Percentiles rank a stretch among this genome's conserved stretches.
Conservation (phyloP, 192 early-diverging fungal genomes). For the Coemansia asiatica region DNA sequence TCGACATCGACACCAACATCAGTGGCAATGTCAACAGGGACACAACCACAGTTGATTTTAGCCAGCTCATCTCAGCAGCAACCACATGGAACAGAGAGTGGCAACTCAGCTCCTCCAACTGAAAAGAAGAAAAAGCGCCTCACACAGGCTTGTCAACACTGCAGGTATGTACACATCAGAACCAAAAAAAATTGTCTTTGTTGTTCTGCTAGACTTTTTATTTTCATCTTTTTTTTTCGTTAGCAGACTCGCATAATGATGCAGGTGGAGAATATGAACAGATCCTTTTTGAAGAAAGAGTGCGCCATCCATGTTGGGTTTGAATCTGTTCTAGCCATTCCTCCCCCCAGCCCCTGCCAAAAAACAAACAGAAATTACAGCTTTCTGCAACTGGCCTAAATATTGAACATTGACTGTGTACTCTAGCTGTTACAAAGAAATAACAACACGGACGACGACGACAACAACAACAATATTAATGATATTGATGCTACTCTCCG, state of each 20-base stretch:
- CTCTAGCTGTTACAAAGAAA: not conserved
- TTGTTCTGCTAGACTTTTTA: not conserved
- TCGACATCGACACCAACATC: constrained; percentile 4
- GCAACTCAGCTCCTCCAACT: not conserved
- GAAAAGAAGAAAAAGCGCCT: constrained; percentile 56
- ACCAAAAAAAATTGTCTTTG: no score
- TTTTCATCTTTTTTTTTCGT: not conserved
- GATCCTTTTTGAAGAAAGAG: not conserved
- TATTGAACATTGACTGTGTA: not conserved
- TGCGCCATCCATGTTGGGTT: not conserved
- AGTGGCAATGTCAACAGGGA: constrained; percentile 7
- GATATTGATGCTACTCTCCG: not conserved
- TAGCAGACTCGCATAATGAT: not conserved
- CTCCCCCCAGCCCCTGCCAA: not conserved
- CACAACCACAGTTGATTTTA: not conserved
- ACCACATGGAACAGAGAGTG: not conserved
- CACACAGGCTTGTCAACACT: constrained; percentile 55
- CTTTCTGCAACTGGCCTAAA: not conserved
- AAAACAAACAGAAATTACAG: not conserved
- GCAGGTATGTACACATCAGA: constrained; percentile 38
- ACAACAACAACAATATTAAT: no score
- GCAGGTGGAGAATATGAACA: not conserved
- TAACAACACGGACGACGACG: no score
- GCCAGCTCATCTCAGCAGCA: constrained; percentile 14
- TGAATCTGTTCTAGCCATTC: not conserved